Conservation (phyloP, 169 alveolate species). For the Plasmodium inui region DNA sequence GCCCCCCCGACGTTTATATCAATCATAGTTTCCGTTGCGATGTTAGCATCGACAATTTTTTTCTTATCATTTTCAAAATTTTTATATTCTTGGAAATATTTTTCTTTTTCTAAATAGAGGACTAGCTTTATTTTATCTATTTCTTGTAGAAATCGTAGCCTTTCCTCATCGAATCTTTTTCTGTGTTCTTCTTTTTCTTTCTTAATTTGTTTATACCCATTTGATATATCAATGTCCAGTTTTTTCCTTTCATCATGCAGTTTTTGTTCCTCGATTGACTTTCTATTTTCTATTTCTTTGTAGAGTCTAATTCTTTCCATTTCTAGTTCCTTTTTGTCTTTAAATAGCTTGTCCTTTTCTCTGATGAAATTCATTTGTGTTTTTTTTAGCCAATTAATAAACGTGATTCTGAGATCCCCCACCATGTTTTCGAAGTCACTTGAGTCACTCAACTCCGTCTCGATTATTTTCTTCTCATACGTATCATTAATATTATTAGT, state of each 20-base stretch:
- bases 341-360: conserved; percentile 76
- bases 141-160: conserved; percentile 85
- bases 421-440: conserved; percentile 90
- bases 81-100: conserved; percentile 79
- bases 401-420: conserved; percentile 89
- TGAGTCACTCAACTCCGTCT: conserved; percentile 69
- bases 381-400: conserved; percentile 89
- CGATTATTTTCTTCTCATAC: conserved; percentile 71
- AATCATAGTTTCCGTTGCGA: conserved; percentile 90
- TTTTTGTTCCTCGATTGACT: conserved; percentile 44
- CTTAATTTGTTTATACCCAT: conserved; percentile 87
- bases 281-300: conserved; percentile 76
- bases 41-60: conserved; percentile 84
- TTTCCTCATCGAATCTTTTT: conserved; percentile 86
- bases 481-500: conserved; percentile 54
- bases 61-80: conserved; percentile 85
- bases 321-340: conserved; percentile 80
- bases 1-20: conserved; percentile 92
- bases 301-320: conserved; percentile 77
- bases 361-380: conserved; percentile 83
- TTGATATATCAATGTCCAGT: conserved; percentile 85
- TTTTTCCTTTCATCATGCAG: conserved; percentile 86
- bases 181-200: conserved; percentile 90
- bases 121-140: conserved; percentile 83
- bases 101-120: conserved; percentile 84